Evolutionary conservation across 2,329 filamentous ascomycete genomes (phyloP).

Genomic region (Cytospora chrysosperma): DNA sequence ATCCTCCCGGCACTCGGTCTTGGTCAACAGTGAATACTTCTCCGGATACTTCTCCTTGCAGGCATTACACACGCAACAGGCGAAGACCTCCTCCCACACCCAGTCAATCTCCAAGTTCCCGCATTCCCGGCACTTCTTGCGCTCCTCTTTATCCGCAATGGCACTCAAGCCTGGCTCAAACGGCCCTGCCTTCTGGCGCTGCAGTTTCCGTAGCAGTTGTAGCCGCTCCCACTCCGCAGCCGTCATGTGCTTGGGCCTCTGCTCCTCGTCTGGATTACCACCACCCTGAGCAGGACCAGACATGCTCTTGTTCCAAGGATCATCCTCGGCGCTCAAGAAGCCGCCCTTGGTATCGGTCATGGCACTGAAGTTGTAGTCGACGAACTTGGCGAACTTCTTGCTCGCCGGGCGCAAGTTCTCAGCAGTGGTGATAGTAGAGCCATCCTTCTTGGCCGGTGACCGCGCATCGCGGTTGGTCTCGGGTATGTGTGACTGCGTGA

Average conservation of each 20-base stretch:
- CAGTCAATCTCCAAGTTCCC: constrained; percentile 84
- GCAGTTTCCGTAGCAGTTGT: constrained; percentile 70
- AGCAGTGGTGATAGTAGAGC: constrained; percentile 6
- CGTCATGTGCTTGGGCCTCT: constrained; percentile 85
- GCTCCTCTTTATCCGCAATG: constrained; percentile 59
- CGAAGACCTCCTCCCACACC: constrained; percentile 87
- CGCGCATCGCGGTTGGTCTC: constrained; percentile 70
- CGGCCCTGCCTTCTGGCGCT: constrained; percentile 72
- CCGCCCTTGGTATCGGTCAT: constrained; percentile 98
- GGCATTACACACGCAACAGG: constrained; percentile 68
- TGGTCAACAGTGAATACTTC: constrained; percentile 92
- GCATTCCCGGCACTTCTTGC: constrained; percentile 83
- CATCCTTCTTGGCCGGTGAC: constrained; percentile 42
- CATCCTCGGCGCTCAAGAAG: constrained; percentile 86
- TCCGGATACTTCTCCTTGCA: constrained; percentile 92
- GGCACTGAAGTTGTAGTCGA: constrained; percentile 96
- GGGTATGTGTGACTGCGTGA: constrained; percentile 53
- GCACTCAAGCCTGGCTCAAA: constrained; percentile 89
- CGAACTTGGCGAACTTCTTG: constrained; percentile 87
- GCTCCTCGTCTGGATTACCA: constrained; percentile 42
- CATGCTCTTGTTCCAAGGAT: constrained; percentile 82
- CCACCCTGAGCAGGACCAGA: constrained; percentile 47
- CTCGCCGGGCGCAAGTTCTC: constrained; percentile 64
- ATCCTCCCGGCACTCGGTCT: constrained; percentile 94
- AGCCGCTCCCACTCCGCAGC: constrained; percentile 87